phyloP scores from a whole-genome alignment of 805 yeast species.

The Candida hispaniensis region DNA sequence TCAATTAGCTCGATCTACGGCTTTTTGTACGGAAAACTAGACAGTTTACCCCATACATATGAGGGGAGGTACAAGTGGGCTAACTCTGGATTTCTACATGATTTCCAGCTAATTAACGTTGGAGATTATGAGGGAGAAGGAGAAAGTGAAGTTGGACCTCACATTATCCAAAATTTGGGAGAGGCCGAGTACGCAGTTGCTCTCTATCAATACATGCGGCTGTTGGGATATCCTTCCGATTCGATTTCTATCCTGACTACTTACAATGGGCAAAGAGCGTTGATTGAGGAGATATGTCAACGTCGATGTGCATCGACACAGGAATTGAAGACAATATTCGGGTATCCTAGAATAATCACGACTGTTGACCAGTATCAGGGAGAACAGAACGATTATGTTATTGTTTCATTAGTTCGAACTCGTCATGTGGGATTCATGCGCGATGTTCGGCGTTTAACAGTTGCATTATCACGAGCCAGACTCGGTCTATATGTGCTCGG shows the following conservation, averaged over 20 bases:
- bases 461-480: slow-evolving; percentile 27
- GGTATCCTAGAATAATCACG: slow-evolving; percentile 25
- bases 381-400: slow-evolving; percentile 26
- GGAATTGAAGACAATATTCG: slow-evolving; percentile 20
- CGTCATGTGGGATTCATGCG: slow-evolving; percentile 22
- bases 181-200: slow-evolving; percentile 42
- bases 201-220: slow-evolving; percentile 38
- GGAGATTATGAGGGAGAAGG: slow-evolving; percentile 26
- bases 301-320: slow-evolving; percentile 24
- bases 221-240: slow-evolving; percentile 34
- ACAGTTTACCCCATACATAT: slow-evolving; percentile 5
- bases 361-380: slow-evolving; percentile 28
- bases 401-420: slow-evolving; percentile 33
- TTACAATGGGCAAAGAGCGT: slow-evolving; percentile 33
- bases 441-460: slow-evolving; percentile 22
- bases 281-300: slow-evolving; percentile 35
- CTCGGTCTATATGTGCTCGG: slow-evolving; percentile 31
- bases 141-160: slow-evolving; percentile 26
- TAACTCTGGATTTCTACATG: slow-evolving; percentile 33
- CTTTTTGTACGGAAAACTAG: slow-evolving; percentile 21
- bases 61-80: slow-evolving; percentile 18
- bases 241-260: slow-evolving; percentile 36
- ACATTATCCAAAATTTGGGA: slow-evolving; percentile 31
- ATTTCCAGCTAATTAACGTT: slow-evolving; percentile 29
- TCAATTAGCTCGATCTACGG: slow-evolving; percentile 22